Conservation (phyloP, 345 rosid species). For the Pistacia atlantica region DNA sequence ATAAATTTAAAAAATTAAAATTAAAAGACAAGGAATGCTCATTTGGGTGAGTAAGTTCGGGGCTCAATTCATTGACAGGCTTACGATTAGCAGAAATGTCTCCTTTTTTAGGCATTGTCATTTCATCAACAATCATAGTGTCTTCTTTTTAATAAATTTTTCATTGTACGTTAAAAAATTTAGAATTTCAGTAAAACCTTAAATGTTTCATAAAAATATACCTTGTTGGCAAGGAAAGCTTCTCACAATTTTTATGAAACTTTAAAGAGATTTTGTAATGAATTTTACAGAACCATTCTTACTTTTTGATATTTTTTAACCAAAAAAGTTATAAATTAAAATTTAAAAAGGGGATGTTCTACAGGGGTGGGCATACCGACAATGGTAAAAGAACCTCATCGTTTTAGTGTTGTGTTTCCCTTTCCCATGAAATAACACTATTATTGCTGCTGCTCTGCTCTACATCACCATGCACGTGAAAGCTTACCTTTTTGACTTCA, state of each 20-base stretch:
- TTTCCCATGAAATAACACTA: constrained; percentile 21
- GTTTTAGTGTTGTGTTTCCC: constrained; percentile 8
- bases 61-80: not conserved
- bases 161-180: too few species aligned
- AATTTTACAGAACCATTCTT: too few species aligned
- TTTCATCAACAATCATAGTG: not conserved
- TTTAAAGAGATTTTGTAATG: too few species aligned
- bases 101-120: not conserved
- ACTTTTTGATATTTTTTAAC: too few species aligned
- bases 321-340: too few species aligned
- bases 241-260: too few species aligned
- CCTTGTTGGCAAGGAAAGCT: too few species aligned
- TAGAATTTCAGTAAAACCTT: too few species aligned
- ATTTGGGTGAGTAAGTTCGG: not conserved
- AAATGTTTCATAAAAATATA: too few species aligned
- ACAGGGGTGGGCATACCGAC: not conserved
- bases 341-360: too few species aligned
- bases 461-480: constrained; percentile 20
- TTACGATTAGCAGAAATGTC: not conserved
- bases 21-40: not conserved
- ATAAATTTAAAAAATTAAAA: too few species aligned
- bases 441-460: not conserved
- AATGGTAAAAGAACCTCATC: not conserved
- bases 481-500: not conserved
- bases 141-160: too few species aligned